Base-by-base conservation (phyloP, 768 basidiomycete genomes). In the Boletus vinaceobasis region DNA sequence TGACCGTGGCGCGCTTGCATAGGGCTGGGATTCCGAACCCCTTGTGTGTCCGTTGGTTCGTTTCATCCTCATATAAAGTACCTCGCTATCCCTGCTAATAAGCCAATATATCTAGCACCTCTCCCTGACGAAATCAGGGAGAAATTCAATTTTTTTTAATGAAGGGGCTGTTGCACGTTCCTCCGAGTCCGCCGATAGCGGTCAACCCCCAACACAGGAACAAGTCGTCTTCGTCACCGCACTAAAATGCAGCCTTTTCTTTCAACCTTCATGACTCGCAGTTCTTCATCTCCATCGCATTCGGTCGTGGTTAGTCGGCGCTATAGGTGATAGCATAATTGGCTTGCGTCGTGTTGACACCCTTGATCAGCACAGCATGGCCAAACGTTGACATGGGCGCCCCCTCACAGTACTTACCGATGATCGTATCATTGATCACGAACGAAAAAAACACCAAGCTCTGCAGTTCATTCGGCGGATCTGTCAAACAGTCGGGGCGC, bases 151-250 rank as follows among this genome's bases (percentile, higher is more conserved):
- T 48, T 33, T 55, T 60, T 40, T 44, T 46, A 43, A 61, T 60
- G n/a, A 61, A 50, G 7, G 40, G 36, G 32, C 7, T 14, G n/a
- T 10, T 32, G 27, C 0, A 15, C 55, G 14, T 53, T 29, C n/a
- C n/a, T n/a, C n/a, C n/a, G n/a, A 39, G 23, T 59, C 60, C 60
- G 61, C 60, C 61, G 60, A 59, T 50, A 29, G 46, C 39, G 35
- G n/a, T 7, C 29, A 7, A 44, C 26, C 17, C 7, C 17, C 32
- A 33, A 29, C 53, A 61, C 45, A 50, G 37, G 33, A 36, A 23
- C 4, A 29, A 36, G 47, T 29, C 52, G 42, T 59, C 19, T 58
- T 48, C 14, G 43, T 58, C 27, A 13, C 47, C 47, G 55, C 53
- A 50, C 31, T 50, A 47, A 35, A 15, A 14, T n/a, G 43, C 48